Base-by-base conservation (phyloP, 495 filamentous ascomycete species). In the Neurospora terricola region DNA sequence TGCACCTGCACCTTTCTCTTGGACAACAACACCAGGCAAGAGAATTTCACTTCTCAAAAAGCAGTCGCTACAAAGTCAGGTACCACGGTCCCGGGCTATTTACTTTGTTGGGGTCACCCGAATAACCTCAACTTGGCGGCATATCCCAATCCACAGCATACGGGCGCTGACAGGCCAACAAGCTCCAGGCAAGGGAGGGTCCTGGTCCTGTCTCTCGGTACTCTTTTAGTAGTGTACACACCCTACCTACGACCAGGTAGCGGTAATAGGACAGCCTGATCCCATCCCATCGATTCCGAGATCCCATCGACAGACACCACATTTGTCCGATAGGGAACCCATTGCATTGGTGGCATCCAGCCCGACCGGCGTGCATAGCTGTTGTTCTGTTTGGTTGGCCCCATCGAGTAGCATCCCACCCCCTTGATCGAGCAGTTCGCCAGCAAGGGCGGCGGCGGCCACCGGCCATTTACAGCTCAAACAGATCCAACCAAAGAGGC, bases 311-410 rank as follows among this genome's bases (percentile, higher is more conserved):
- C 23, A 59, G 48, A 73, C 71, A 59, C 42, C 73, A 70, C 45
- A 70, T 75, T 73, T 72, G 71, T 72, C 73, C 73, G 73, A 76
- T 75, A 71, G 69, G 76, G 71, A 74, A 71, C 9, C 23, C 40
- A 36, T 43, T 73, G 75, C 75, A 75, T 79, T 77, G 77, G 77
- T 70, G 45, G 74, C 77, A 68, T 75, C 39, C 71, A 72, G 72
- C 70, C 69, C 72, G 69, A 72, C 73, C 39, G 69, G 45, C 74
- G 43, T 75, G 45, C 72, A 38, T 40, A n/a, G 21, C 73, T 71
- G 72, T 76, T 78, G 75, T 76, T 80, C 76, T 76, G 77, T 69
- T 12, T 54, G 45, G 45, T 54, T 62, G 54, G 12, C 21, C 11
- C 9, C 21, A 23, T 23, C 45, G 5, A 7, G 39, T 18, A 42